Evolutionary conservation across 2,329 filamentous ascomycete species (phyloP).

Genomic region (Fusarium sp.): DNA sequence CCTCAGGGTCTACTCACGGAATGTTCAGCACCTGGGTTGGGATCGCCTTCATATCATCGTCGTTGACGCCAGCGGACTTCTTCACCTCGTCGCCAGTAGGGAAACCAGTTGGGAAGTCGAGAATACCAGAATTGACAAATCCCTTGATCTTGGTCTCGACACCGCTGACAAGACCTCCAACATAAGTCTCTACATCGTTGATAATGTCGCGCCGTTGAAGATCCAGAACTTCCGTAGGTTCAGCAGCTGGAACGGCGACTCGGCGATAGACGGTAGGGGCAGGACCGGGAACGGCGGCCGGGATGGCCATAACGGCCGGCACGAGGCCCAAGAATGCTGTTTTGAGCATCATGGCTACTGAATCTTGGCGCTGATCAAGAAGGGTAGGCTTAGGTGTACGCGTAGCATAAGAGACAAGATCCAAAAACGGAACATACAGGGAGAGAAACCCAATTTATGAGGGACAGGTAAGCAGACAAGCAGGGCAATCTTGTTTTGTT

Average conservation of each 20-base stretch:
- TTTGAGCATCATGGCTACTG: constrained; percentile 33
- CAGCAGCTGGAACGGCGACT: constrained; percentile 36
- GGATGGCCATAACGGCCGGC: constrained; percentile 43
- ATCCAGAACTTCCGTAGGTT: constrained; percentile 44
- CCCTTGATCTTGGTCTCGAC: constrained; percentile 70
- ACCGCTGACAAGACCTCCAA: constrained; percentile 63
- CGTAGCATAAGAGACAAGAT: background rate
- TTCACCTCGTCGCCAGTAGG: constrained; percentile 72
- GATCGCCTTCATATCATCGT: constrained; percentile 68
- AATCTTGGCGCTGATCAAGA: background rate
- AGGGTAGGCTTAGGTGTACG: background rate
- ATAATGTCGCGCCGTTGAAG: constrained; percentile 53
- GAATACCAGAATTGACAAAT: constrained; percentile 73
- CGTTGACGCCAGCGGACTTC: constrained; percentile 71
- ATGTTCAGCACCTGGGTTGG: constrained; percentile 80
- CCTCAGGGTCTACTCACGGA: constrained; percentile 57
- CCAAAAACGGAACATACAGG: constrained; percentile 7
- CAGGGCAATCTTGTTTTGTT: constrained; percentile 27
- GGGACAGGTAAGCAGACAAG: background rate
- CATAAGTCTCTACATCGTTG: constrained; percentile 63
- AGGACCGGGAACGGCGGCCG: constrained; percentile 41
- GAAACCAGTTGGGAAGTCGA: constrained; percentile 76
- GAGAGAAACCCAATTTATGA: constrained; percentile 3
- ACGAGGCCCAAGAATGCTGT: constrained; percentile 42
- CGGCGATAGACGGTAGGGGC: constrained; percentile 40